phyloP scores from a whole-genome alignment of 192 early-diverging fungal species.

The Phlyctochytrium planicorne region DNA sequence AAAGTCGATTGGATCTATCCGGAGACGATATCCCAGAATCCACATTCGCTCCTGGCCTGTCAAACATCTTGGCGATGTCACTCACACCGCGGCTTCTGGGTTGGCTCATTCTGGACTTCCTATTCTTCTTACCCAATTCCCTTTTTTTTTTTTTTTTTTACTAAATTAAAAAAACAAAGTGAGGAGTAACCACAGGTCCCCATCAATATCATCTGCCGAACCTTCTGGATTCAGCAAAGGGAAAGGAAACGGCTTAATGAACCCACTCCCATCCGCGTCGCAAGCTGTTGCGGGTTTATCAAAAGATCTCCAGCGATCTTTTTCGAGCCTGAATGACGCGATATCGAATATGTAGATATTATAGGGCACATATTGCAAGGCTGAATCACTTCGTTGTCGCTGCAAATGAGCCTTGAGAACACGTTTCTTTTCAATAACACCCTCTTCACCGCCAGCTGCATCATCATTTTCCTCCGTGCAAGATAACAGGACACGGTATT shows the following conservation, averaged over 20 bases:
- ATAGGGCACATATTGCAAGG: slow-evolving; percentile 27
- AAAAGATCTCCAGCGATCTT: slow-evolving; percentile 3
- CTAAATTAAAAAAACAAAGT: neutral
- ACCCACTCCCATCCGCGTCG: slow-evolving; percentile 35
- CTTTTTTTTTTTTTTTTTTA: neutral
- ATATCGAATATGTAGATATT: slow-evolving; percentile 29
- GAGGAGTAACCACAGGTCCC: neutral
- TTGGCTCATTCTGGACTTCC: neutral
- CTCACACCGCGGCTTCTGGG: slow-evolving; percentile 22
- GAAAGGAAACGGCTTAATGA: slow-evolving; percentile 23
- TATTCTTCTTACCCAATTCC: too few relatives aligned
- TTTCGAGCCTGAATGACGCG: neutral
- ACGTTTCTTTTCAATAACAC: neutral
- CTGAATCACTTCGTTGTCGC: slow-evolving; percentile 8
- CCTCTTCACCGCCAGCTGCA: neutral
- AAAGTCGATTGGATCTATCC: too few relatives aligned
- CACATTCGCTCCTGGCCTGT: neutral
- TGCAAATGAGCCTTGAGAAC: slow-evolving; percentile 36
- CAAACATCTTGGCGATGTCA: slow-evolving; percentile 31
- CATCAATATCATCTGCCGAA: neutral
- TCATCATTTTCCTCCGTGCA: slow-evolving; percentile 18
- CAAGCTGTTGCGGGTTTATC: slow-evolving; percentile 27
- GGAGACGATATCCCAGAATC: slow-evolving; percentile 9
- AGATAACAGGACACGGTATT: slow-evolving; percentile 40
- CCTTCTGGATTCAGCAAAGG: too few relatives aligned